These are phyloP conservation scores for Penicillium verhagenii DNA, from an alignment of 495 filamentous ascomycete genomes.

Conservation along the genomic window DNA sequence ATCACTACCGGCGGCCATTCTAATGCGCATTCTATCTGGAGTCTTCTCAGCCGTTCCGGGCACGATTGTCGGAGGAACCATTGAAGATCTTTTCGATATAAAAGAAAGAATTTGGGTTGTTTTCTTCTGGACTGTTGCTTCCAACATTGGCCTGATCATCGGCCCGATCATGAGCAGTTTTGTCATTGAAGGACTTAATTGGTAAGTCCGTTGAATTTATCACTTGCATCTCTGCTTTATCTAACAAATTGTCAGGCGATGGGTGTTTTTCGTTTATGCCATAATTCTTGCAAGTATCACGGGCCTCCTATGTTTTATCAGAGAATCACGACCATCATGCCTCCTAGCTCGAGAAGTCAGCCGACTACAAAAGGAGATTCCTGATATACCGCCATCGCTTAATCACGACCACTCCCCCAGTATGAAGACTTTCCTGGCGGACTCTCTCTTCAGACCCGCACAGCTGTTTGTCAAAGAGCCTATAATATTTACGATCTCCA, in stretches of 20 bases:
- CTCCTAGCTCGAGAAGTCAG: constrained; percentile 36
- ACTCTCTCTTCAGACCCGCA: constrained; percentile 41
- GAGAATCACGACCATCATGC: constrained; percentile 46
- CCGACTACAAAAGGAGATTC: constrained; percentile 24
- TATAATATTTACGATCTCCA: constrained; percentile 46
- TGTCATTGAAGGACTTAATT: constrained; percentile 32
- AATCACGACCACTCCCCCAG: constrained; percentile 45
- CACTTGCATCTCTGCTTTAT: constrained; percentile 1
- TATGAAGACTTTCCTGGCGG: constrained; percentile 37
- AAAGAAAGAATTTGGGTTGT: constrained; percentile 49
- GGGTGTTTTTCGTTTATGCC: constrained; percentile 45
- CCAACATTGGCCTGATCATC: constrained; percentile 43
- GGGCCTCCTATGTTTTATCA: constrained; percentile 30
- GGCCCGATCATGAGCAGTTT: constrained; percentile 48
- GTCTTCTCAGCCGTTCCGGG: constrained; percentile 50
- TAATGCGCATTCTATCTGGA: constrained; percentile 47
- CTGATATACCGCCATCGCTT: constrained; percentile 23
- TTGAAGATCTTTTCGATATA: constrained; percentile 52
- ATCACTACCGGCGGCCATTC: constrained; percentile 33
- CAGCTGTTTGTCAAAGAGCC: constrained; percentile 50
- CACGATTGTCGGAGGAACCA: constrained; percentile 49
- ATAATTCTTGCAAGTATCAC: constrained; percentile 40
- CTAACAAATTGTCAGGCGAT: constrained; percentile 29
- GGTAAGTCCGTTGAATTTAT: constrained; percentile 37
- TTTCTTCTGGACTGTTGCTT: constrained; percentile 44